Percentiles rank a stretch among this genome's conserved stretches.
These are phyloP conservation scores for Candida wancherniae DNA, from an alignment of 805 yeast genomes.

Conservation along the genomic window DNA sequence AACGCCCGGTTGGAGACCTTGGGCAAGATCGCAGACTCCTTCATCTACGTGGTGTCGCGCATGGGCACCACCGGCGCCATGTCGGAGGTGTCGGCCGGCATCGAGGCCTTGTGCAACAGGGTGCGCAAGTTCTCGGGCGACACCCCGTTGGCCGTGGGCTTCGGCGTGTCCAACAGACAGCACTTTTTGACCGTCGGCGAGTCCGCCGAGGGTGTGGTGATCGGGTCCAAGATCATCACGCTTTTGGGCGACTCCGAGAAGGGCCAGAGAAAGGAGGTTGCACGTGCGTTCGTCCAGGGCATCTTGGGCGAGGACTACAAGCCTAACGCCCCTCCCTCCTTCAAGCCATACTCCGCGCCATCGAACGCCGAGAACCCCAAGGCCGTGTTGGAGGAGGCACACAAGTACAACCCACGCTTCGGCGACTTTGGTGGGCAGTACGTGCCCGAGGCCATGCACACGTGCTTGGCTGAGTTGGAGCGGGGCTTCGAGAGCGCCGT, in stretches of 20 bases:
- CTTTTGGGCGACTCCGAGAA: conserved; percentile 59
- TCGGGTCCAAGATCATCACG: conserved; percentile 82
- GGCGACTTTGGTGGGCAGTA: conserved; percentile 99
- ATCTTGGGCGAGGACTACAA: conserved; percentile 57
- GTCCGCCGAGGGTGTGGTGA: conserved; percentile 91
- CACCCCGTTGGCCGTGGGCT: conserved; percentile 82
- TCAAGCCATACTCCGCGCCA: conserved; percentile 15
- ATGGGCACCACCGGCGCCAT: conserved; percentile 98
- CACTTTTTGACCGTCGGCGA: conserved; percentile 78
- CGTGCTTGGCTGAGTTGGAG: conserved; percentile 88
- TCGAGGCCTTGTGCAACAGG: conserved; percentile 63
- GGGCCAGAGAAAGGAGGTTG: conserved; percentile 59
- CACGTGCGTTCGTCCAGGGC: conserved; percentile 60
- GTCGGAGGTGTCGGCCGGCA: conserved; percentile 55
- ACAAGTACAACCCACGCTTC: conserved; percentile 70
- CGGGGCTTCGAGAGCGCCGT: conserved; percentile 80
- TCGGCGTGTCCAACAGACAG: conserved; percentile 92
- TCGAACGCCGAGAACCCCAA: conserved; percentile 26
- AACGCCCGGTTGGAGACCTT: conserved; percentile 78
- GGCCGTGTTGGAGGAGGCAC: conserved; percentile 48
- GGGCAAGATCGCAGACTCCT: conserved; percentile 87
- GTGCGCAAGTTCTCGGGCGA: conserved; percentile 72
- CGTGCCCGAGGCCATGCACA: conserved; percentile 93
- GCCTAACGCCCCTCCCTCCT: conserved; percentile 25
- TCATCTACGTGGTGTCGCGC: conserved; percentile 92